Evolutionary conservation across 2,329 filamentous ascomycete species (phyloP).

Genomic region (Emergomyces pasteurianus): DNA sequence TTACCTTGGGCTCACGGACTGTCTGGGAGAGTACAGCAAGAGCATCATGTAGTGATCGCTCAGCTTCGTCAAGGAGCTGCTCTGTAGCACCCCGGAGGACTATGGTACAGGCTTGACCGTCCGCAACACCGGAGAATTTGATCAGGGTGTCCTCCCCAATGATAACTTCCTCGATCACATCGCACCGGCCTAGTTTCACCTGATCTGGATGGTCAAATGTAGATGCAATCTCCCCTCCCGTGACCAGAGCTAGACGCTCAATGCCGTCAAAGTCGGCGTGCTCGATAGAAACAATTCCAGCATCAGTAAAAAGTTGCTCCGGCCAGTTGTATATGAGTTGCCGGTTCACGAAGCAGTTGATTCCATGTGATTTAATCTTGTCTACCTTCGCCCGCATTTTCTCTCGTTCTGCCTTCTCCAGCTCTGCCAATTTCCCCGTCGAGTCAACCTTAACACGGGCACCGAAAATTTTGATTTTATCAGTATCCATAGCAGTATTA

Average conservation of each 20-base stretch:
- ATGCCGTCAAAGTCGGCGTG: conserved; percentile 98
- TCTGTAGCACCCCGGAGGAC: conserved; percentile 93
- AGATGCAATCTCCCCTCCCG: conserved; percentile 90
- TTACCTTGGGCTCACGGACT: conserved; percentile 85
- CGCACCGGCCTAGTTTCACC: conserved; percentile 90
- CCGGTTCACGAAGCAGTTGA: conserved; percentile 99
- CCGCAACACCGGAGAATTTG: conserved; percentile 91
- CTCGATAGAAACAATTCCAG: conserved; percentile 96
- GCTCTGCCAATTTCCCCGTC: conserved; percentile 91
- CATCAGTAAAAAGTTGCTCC: conserved; percentile 95
- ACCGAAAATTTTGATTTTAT: conserved; percentile 99
- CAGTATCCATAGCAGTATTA: conserved; percentile 98
- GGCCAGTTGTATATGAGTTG: conserved; percentile 99
- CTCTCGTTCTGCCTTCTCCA: conserved; percentile 95
- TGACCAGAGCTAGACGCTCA: conserved; percentile 86
- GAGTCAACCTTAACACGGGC: conserved; percentile 93
- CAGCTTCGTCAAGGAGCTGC: conserved; percentile 91
- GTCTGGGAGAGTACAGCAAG: conserved; percentile 94
- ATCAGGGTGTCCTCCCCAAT: conserved; percentile 97
- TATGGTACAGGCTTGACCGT: conserved; percentile 89
- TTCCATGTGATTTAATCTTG: conserved; percentile 95
- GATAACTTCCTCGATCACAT: conserved; percentile 93
- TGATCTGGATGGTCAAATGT: conserved; percentile 97
- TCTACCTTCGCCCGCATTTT: conserved; percentile 99
- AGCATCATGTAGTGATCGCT: conserved; percentile 90